A percentile compares a stretch with the other conserved stretches of the same genome.
Conservation (phyloP, 2,329 filamentous ascomycete species). For the Colletotrichum higginsianum region DNA sequence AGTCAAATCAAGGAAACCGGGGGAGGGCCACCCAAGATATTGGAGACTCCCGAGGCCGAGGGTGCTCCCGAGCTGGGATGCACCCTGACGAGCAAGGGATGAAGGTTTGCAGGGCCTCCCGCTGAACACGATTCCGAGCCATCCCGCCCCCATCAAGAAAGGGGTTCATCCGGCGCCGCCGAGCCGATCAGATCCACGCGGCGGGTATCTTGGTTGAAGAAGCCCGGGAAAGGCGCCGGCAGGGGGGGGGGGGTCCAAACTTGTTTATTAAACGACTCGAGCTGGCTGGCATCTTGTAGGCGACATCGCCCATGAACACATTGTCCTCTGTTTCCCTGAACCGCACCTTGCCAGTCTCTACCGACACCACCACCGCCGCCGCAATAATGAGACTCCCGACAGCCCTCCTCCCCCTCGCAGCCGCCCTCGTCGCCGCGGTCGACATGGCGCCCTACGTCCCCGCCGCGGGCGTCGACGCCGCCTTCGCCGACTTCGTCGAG, state of each 20-base stretch:
- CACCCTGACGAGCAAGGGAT: slow-evolving; percentile 25
- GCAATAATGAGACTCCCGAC: slow-evolving; percentile 19
- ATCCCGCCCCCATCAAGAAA: slow-evolving; percentile 9
- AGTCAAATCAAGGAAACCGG: neutral
- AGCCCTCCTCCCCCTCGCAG: neutral
- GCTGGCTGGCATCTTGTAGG: too few species aligned
- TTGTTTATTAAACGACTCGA: too few species aligned
- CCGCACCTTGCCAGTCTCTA: neutral
- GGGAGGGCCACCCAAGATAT: neutral
- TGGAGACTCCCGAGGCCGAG: neutral
- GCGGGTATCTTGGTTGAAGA: too few species aligned
- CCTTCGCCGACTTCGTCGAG: slow-evolving; percentile 16
- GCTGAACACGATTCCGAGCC: neutral
- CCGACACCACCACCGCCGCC: neutral
- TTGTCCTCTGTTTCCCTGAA: too few species aligned
- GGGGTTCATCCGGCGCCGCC: slow-evolving; percentile 14
- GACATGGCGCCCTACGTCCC: slow-evolving; percentile 28
- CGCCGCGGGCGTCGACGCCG: slow-evolving; percentile 17
- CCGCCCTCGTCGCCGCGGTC: slow-evolving; percentile 14
- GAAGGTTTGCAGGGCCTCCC: slow-evolving; percentile 27
- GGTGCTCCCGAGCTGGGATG: slow-evolving; percentile 2
- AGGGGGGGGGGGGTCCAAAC: too few species aligned
- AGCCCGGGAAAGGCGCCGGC: neutral
- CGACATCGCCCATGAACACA: too few species aligned
- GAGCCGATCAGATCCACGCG: neutral